phyloP scores from a whole-genome alignment of 2,329 filamentous ascomycete genomes.

The Macrophomina pseudophaseolina region DNA sequence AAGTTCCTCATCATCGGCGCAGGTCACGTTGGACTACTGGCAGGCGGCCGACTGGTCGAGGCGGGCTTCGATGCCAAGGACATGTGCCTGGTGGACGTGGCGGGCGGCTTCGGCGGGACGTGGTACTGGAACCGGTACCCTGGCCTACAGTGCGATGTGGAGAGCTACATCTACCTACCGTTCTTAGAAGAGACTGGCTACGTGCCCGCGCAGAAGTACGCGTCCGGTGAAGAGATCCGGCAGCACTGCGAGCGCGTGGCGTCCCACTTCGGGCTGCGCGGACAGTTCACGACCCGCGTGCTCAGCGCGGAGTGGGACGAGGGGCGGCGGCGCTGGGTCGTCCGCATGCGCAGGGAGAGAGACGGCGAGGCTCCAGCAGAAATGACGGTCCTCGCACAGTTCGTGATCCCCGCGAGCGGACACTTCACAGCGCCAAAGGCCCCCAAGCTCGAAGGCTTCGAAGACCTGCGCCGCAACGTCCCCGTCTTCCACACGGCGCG shows the following conservation, averaged over 20 bases:
- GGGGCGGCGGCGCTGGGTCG: too few relatives aligned
- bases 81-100: slow-evolving; percentile 39
- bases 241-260: slow-evolving; percentile 39
- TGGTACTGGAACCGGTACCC: slow-evolving; percentile 41
- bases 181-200: slow-evolving; percentile 51
- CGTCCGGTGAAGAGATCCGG: slow-evolving; percentile 41
- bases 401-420: slow-evolving; percentile 34
- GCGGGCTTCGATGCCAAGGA: slow-evolving; percentile 42
- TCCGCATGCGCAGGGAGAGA: too few relatives aligned
- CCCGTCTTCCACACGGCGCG: slow-evolving; percentile 38
- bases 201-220: slow-evolving; percentile 40
- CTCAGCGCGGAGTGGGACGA: too few relatives aligned
- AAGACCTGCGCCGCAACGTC: slow-evolving; percentile 40
- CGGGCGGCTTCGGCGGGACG: slow-evolving; percentile 32
- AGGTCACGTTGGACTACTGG: slow-evolving; percentile 52
- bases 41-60: slow-evolving; percentile 48
- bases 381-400: slow-evolving; percentile 33
- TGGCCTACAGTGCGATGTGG: slow-evolving; percentile 30
- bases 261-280: too few relatives aligned
- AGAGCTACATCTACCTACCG: slow-evolving; percentile 36
- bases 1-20: slow-evolving; percentile 48
- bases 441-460: slow-evolving; percentile 41
- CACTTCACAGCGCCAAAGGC: slow-evolving; percentile 39
- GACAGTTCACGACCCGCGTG: too few relatives aligned
- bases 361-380: too few relatives aligned